Evolutionary conservation across 192 early-diverging fungal species (phyloP), one percentile per base, ranked within the genome.

Genomic region (Coemansia pectinata): DNA sequence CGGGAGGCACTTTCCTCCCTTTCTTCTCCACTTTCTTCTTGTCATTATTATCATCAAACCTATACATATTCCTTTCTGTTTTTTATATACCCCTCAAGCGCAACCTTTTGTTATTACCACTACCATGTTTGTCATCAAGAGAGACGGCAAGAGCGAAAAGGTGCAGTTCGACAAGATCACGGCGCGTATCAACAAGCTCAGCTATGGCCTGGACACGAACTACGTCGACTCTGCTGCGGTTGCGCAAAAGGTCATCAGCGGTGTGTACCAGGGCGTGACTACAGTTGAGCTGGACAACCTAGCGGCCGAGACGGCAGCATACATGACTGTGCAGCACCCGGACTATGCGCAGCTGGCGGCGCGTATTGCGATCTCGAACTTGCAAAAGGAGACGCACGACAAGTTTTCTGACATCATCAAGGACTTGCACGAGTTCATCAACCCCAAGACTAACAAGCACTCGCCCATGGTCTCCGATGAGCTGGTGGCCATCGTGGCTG

Each of bases 131-230:
- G 79, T 82, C 33, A 69, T 82, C 79, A 82, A 82, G 71, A 66
- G 79, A 60, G 92, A 93, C 82, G 95, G 95, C 57, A 86, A 92
- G 71, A 89, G 88, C 71, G 97, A 98, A 76, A 87, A 89, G 72
- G 97, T 98, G 48, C 93, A 94, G 74, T 98, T 98, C 72, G 95
- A 98, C 88, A 98, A 98, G 84, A 93, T 93, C 69, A 92, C 95
- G 0, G 87, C 90, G 17, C 89, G 96, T 53, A 94, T 98, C 85
- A 89, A 86, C 79, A 98, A 96, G 86, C 90, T 98, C 19, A 94
- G 93, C 80, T 92, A 96, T 85, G 93, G 94, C 31, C 88, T 98
- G 70, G 93, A 98, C 85, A 88, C 88, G 47, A 90, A 93, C 84
- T 96, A 89, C 82, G 91, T 98, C 23, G 94, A 96, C 77, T 92